Base-by-base conservation (phyloP, 2,329 filamentous ascomycete species). In the Pseudogymnoascus sp. region DNA sequence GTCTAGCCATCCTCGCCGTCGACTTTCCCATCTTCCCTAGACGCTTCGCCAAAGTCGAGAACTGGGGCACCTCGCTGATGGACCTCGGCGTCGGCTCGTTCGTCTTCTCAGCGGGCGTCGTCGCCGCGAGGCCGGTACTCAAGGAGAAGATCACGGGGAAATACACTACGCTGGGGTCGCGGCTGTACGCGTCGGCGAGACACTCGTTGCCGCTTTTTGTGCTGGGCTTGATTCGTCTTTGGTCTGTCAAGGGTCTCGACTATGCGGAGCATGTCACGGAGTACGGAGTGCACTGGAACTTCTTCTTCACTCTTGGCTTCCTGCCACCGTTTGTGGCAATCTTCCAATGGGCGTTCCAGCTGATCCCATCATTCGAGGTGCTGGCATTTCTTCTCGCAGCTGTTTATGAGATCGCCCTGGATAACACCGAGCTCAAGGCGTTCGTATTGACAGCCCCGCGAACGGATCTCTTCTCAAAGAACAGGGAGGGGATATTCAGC, bases 61-160 rank as follows among this genome's bases (percentile, higher is more conserved):
- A 90, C n/a, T 99, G 94, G 91, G 94, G 94, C 60, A 97, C 93
- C 1, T 97, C 93, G n/a, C 77, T 99, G 64, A 99, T 99, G 94
- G 94, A 99, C 72, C 80, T 97, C 69, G 94, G 94, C 57, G 94
- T 99, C 57, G 94, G 94, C 28, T 96, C 92, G 11, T 99, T 99
- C 75, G 94, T 99, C 68, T 99, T 96, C 75, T 91, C 91, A 2
- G 89, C 89, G 14, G 94, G 94, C 20, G 78, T 97, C 35, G 91
- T 97, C n/a, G 91, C 90, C 37, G 91, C 92, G 12, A 83, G 93
- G 15, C 85, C 90, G 1, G 80, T 91, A 11, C 77, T 97, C 53
- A 91, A 89, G 71, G 84, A 88, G 68, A 81, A 81, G 22, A 74
- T 80, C n/a, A 75, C 78, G 9, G 80, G 81, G 2, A 75, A 75